Evolutionary conservation across 768 basidiomycete genomes (phyloP).

Genomic region (Mycena belliarum): DNA sequence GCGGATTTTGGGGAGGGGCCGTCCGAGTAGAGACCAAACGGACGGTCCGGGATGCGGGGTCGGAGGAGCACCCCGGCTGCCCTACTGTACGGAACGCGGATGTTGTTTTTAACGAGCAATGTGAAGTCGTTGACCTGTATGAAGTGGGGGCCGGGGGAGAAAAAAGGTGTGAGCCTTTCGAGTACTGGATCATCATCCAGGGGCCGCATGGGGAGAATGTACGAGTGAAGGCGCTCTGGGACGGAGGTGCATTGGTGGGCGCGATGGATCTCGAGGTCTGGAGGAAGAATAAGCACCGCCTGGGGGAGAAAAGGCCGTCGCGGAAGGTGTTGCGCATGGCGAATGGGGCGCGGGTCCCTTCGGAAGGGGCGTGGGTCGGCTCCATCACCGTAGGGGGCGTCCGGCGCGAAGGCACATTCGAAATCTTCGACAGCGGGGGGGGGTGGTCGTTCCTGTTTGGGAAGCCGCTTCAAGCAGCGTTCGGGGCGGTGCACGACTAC

Average conservation of each 20-base stretch:
- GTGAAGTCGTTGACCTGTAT: too few species aligned
- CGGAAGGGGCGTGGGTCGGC: conserved; percentile 25
- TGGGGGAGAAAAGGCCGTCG: conserved; percentile 20
- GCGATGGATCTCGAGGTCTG: conserved; percentile 26
- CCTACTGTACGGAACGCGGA: background rate
- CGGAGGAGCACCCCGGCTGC: conserved; percentile 10
- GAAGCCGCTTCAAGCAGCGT: conserved; percentile 7
- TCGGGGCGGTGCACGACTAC: conserved; percentile 22
- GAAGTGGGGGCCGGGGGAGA: too few species aligned
- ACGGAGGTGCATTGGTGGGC: conserved; percentile 33
- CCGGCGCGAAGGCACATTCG: conserved; percentile 5
- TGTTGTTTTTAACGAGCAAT: too few species aligned
- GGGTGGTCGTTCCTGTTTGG: conserved; percentile 7
- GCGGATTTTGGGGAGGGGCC: conserved; percentile 24
- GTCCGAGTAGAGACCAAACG: conserved; percentile 21
- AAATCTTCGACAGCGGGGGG: conserved; percentile 27
- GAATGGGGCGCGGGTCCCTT: conserved; percentile 25
- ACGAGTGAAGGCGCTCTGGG: conserved; percentile 22
- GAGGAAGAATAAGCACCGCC: conserved; percentile 5
- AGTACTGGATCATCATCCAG: too few species aligned
- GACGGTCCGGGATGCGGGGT: conserved; percentile 1
- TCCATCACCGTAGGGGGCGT: conserved; percentile 16
- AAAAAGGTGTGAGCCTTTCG: too few species aligned
- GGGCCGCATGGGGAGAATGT: background rate
- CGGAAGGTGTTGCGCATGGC: conserved; percentile 32